A percentile compares a stretch with the other conserved stretches of the same genome.
Evolutionary conservation across 2,329 filamentous ascomycete species (phyloP).

Genomic region (Thermoascus crustaceus): DNA sequence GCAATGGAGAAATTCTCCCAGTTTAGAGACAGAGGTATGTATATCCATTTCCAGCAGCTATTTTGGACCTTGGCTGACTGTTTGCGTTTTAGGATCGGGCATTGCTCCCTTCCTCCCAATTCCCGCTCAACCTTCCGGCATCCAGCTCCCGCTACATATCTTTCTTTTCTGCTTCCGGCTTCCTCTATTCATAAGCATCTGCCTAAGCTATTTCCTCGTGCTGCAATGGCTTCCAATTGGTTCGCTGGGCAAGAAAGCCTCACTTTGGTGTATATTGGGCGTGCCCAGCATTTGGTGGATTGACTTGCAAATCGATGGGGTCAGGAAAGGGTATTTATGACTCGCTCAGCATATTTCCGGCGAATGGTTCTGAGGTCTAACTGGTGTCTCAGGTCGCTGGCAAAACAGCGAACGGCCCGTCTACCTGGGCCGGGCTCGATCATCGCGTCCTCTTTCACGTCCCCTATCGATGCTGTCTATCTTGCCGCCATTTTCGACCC

Average conservation of each 20-base stretch:
- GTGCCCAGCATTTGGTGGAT: slow-evolving; percentile 97
- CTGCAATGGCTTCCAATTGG: slow-evolving; percentile 74
- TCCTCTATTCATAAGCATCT: slow-evolving; percentile 63
- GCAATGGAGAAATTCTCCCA: slow-evolving; percentile 91
- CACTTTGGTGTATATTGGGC: slow-evolving; percentile 78
- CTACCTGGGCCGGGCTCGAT: slow-evolving; percentile 73
- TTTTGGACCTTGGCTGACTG: slow-evolving; percentile 2
- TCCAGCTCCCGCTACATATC: slow-evolving; percentile 57
- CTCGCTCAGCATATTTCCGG: neutral
- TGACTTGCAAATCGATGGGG: slow-evolving; percentile 94
- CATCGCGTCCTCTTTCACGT: slow-evolving; percentile 86
- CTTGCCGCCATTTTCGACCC: slow-evolving; percentile 94
- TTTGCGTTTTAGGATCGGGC: slow-evolving; percentile 63
- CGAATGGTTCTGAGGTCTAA: slow-evolving; percentile 6
- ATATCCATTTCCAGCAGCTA: neutral
- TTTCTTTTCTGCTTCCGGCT: slow-evolving; percentile 75
- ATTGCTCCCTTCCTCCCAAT: slow-evolving; percentile 93
- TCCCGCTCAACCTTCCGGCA: slow-evolving; percentile 53
- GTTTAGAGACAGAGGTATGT: slow-evolving; percentile 75
- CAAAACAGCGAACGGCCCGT: slow-evolving; percentile 62
- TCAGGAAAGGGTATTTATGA: slow-evolving; percentile 70
- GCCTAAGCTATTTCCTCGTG: slow-evolving; percentile 65
- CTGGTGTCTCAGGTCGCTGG: slow-evolving; percentile 48
- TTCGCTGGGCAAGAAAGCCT: slow-evolving; percentile 64
- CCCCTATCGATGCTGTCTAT: slow-evolving; percentile 86